Base-by-base conservation (phyloP, 2,329 filamentous ascomycete genomes). In the Fusarium ambrosium region DNA sequence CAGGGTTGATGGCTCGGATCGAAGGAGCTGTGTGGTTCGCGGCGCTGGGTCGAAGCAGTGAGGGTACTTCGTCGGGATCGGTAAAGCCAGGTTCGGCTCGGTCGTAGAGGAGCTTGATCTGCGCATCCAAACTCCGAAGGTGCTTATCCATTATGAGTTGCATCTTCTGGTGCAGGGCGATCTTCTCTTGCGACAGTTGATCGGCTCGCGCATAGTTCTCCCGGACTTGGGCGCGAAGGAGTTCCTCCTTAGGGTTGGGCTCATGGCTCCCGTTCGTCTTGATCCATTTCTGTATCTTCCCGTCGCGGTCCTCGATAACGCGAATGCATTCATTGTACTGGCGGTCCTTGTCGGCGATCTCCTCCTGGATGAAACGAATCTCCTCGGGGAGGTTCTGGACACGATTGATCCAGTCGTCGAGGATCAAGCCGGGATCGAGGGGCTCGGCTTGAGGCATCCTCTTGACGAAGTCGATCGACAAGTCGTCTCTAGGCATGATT, bases 331-430 rank as follows among this genome's bases (percentile, higher is more conserved):
- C 91, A 79, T 90, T 87, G 76, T 94, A 93, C 74, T 91, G 88
- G 60, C 90, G 88, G 81, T 97, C 94, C 82, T 95, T 96, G 81
- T 94, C 92, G 79, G 91, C 88, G 73, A 96, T 94, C 84, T 97
- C 94, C 80, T 95, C 94, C 79, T 95, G 92, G 72, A 96, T 88
- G 84, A 95, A 95, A 22, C 92, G 92, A 69, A 97, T 92, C 84
- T 97, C 94, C 73, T 94, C 93, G 71, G 94, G 94, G 32, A 96
- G 87, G 79, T 97, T 97, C 78, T 93, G 91, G 22, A 93, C 92
- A 84, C 86, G 88, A 81, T 92, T 91, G 80, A 92, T 90, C 87
- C 93, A 95, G 82, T 95, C 93, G 82, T 96, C 93, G 77, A 95
- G 89, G 79, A 95, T 91, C 74, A 92, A 87, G 66, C 92, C 88